phyloP scores from a whole-genome alignment of 1,284 basidiomycete species.

The Ceratobasidium sp. region DNA sequence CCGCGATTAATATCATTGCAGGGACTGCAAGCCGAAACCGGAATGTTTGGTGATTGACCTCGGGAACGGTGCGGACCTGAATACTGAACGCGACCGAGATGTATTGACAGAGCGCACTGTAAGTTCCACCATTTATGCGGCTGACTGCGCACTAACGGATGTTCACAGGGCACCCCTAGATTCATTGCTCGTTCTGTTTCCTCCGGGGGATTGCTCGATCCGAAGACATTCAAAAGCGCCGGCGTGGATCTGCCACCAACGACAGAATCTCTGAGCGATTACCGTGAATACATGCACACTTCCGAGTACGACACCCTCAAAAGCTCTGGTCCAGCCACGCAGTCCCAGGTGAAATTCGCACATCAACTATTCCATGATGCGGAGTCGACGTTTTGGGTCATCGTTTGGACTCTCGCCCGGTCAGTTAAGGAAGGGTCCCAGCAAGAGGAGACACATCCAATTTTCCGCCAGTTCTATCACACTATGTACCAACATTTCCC shows the following conservation, averaged over 20 bases:
- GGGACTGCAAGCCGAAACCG: not conserved
- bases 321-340: not conserved
- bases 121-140: not conserved
- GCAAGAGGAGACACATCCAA: too few relatives aligned
- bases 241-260: not conserved
- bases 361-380: slow-evolving; percentile 17
- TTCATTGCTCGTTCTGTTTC: slow-evolving; percentile 5
- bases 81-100: not conserved
- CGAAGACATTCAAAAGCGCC: not conserved
- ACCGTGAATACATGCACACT: not conserved
- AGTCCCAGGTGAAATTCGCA: not conserved
- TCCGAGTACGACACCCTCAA: not conserved
- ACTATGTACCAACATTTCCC: not conserved
- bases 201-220: not conserved
- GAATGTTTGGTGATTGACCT: slow-evolving; percentile 6
- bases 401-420: slow-evolving; percentile 7
- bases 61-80: not conserved
- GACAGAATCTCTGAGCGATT: not conserved
- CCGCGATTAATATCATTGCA: not conserved
- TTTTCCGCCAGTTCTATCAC: not conserved
- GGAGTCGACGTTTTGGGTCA: slow-evolving; percentile 11
- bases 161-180: not conserved
- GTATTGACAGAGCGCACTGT: not conserved
- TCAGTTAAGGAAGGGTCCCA: not conserved
- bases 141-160: not conserved